phyloP scores from a whole-genome alignment of 139 green algal species.

The Chlorella sp. region DNA sequence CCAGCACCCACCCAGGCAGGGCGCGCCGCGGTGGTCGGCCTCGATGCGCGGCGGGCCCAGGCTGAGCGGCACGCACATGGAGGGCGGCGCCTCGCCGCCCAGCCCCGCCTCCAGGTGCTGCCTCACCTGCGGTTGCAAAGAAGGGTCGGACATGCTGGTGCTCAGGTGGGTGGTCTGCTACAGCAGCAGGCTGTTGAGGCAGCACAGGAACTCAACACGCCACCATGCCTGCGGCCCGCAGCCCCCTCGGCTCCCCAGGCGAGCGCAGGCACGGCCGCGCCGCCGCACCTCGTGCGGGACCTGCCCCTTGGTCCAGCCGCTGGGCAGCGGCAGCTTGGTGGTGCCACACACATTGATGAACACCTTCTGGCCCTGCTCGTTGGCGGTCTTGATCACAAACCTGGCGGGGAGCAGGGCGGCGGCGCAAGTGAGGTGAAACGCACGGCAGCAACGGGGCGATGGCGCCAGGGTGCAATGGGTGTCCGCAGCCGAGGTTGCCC shows the following conservation, averaged over 20 bases:
- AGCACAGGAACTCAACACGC: not conserved
- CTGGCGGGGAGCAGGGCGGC: constrained; percentile 43
- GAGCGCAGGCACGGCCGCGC: not conserved
- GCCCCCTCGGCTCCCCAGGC: not conserved
- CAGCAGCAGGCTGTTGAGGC: not conserved
- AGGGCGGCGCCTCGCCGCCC: constrained; percentile 29
- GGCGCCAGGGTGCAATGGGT: too few species aligned
- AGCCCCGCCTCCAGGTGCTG: not conserved
- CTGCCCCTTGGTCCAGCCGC: constrained; percentile 52
- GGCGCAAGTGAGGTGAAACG: too few species aligned
- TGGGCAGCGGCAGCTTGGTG: constrained; percentile 56
- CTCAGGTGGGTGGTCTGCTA: not conserved
- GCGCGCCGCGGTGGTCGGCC: constrained; percentile 61
- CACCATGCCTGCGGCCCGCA: not conserved
- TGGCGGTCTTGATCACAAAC: constrained; percentile 78
- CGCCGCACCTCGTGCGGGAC: constrained; percentile 12
- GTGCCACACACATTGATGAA: constrained; percentile 81
- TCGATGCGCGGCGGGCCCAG: constrained; percentile 51
- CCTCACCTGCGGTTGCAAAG: constrained; percentile 1
- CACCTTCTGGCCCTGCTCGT: constrained; percentile 62
- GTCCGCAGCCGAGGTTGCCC: too few species aligned
- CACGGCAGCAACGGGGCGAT: too few species aligned
- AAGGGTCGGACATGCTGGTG: not conserved
- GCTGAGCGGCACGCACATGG: constrained; percentile 75
- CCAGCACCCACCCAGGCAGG: constrained; percentile 47